Evolutionary conservation across 257 asterid species (phyloP).

Genomic region (Lithospermum erythrorhizon): DNA sequence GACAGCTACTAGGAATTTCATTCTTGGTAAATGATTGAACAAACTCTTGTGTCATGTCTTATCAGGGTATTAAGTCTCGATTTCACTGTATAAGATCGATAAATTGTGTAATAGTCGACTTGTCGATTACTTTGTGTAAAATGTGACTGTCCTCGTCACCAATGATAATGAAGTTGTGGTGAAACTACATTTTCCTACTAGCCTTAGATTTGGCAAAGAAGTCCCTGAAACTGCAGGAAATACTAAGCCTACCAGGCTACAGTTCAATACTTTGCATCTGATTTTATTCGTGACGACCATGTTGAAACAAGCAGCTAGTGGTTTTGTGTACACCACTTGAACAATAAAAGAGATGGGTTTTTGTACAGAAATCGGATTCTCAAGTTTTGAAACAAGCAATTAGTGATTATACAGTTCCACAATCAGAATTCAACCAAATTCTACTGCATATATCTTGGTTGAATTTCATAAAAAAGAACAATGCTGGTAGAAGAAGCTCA

Average conservation of each 20-base stretch:
- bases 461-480: background rate
- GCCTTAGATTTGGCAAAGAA: too few relatives aligned
- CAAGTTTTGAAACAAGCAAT: too few relatives aligned
- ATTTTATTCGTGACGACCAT: too few relatives aligned
- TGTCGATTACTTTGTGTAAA: background rate
- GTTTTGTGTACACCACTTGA: too few relatives aligned
- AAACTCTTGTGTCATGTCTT: background rate
- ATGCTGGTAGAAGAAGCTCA: background rate
- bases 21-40: background rate
- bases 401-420: too few relatives aligned
- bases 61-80: background rate
- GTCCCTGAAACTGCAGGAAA: too few relatives aligned
- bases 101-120: background rate
- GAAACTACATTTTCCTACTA: background rate
- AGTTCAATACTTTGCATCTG: too few relatives aligned
- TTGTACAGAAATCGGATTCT: background rate
- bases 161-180: background rate
- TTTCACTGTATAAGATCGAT: background rate
- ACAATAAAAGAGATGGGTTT: background rate
- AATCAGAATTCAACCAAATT: too few relatives aligned
- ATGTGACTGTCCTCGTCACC: background rate
- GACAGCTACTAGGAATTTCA: constrained; percentile 56
- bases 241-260: background rate
- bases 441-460: too few relatives aligned
- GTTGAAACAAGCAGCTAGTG: too few relatives aligned